Evolutionary conservation across 345 rosid species (phyloP).

Genomic region (Excoecaria agallocha): DNA sequence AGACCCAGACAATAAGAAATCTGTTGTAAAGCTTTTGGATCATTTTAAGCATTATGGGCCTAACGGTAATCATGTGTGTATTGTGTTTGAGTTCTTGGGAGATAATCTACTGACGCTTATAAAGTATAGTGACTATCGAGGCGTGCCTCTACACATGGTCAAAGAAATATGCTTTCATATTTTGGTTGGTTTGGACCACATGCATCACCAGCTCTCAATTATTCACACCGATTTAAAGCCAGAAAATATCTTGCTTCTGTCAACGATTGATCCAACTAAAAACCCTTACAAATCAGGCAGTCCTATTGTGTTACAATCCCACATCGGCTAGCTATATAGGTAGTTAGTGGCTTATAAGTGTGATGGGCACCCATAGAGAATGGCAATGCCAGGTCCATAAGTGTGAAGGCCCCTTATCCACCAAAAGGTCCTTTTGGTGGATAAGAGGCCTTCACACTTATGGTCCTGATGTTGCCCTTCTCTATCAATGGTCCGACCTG

Average conservation of each 20-base stretch:
- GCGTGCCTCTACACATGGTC: conserved; percentile 65
- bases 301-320: too few species aligned
- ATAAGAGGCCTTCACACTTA: too few species aligned
- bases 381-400: too few species aligned
- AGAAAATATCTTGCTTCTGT: conserved; percentile 75
- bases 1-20: conserved; percentile 60
- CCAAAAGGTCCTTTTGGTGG: too few species aligned
- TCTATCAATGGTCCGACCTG: too few species aligned
- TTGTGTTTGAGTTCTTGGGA: conserved; percentile 96
- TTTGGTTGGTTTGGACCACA: conserved; percentile 76
- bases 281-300: conserved; percentile 59
- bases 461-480: too few species aligned
- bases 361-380: too few species aligned
- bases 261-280: conserved; percentile 70
- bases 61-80: conserved; percentile 86
- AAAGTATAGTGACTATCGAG: conserved; percentile 78
- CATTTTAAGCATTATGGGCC: conserved; percentile 92
- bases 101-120: conserved; percentile 90
- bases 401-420: too few species aligned
- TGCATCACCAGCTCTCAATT: conserved; percentile 75
- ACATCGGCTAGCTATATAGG: too few species aligned
- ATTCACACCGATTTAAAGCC: conserved; percentile 98
- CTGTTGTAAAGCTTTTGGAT: conserved; percentile 93
- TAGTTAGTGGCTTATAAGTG: too few species aligned
- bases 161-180: conserved; percentile 71